A percentile compares a stretch with the other conserved stretches of the same genome.
phyloP scores from a whole-genome alignment of 345 rosid genomes.

The Brassica nigra region DNA sequence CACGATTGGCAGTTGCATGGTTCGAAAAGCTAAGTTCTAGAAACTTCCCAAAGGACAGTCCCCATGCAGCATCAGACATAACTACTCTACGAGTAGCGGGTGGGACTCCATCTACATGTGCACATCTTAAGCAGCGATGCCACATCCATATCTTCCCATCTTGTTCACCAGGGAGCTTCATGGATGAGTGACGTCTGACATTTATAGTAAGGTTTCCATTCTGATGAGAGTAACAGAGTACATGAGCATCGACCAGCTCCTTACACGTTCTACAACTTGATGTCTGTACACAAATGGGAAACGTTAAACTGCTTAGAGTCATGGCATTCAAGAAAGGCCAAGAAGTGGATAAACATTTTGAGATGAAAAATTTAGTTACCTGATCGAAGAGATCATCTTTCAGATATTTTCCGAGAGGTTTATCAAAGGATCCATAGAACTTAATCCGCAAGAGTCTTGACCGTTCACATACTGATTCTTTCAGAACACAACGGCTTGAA shows the following conservation, averaged over 20 bases:
- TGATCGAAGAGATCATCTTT: constrained; percentile 82
- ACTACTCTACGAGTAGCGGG: constrained; percentile 94
- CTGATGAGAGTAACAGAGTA: constrained; percentile 86
- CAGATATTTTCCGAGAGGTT: constrained; percentile 91
- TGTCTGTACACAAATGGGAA: constrained; percentile 23
- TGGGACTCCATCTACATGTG: constrained; percentile 83
- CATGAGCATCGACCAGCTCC: constrained; percentile 87
- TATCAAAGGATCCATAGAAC: constrained; percentile 93
- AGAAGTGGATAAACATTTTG: no score
- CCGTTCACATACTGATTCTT: constrained; percentile 90
- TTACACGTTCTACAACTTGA: constrained; percentile 70
- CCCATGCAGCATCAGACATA: constrained; percentile 99
- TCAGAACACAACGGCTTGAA: constrained; percentile 79
- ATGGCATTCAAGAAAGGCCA: no score
- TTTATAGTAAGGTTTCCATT: constrained; percentile 97
- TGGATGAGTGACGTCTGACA: constrained; percentile 66
- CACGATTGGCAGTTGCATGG: constrained; percentile 95
- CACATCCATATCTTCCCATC: constrained; percentile 99
- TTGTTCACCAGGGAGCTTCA: constrained; percentile 79
- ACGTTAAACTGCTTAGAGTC: no score
- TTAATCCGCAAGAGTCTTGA: constrained; percentile 88
- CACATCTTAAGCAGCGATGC: constrained; percentile 98
- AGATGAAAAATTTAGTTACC: no score
- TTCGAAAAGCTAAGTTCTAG: constrained; percentile 97
- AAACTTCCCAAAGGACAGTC: constrained; percentile 97